These are phyloP conservation scores for Neoscytalidium dimidiatum DNA, from an alignment of 2,329 filamentous ascomycete species.

Conservation along the genomic window DNA sequence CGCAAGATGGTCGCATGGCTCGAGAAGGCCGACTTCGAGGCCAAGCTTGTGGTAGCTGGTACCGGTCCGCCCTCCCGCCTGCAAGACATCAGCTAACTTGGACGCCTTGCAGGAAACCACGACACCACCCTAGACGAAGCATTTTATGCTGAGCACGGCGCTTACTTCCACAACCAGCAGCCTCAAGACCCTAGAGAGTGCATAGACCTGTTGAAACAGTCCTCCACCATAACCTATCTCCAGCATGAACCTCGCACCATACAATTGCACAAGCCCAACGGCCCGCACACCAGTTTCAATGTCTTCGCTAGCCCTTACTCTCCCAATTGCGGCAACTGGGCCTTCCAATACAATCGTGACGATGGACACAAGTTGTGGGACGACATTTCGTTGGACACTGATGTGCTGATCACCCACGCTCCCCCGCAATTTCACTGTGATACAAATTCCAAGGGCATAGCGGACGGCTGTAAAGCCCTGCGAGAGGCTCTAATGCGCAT, in stretches of 20 bases:
- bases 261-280: slow-evolving; percentile 54
- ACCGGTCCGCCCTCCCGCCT: neutral
- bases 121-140: slow-evolving; percentile 69
- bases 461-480: slow-evolving; percentile 62
- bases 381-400: slow-evolving; percentile 60
- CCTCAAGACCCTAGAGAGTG: slow-evolving; percentile 58
- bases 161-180: slow-evolving; percentile 58
- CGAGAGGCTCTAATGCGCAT: slow-evolving; percentile 60
- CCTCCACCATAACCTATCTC: slow-evolving; percentile 64
- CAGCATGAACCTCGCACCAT: slow-evolving; percentile 59
- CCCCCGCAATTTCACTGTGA: slow-evolving; percentile 65
- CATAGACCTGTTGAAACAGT: slow-evolving; percentile 51
- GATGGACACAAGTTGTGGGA: slow-evolving; percentile 57
- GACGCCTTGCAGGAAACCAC: slow-evolving; percentile 63
- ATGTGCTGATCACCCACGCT: slow-evolving; percentile 72
- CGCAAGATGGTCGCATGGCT: slow-evolving; percentile 67
- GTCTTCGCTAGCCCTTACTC: slow-evolving; percentile 73
- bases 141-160: slow-evolving; percentile 59
- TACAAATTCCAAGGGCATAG: slow-evolving; percentile 28
- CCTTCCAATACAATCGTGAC: slow-evolving; percentile 62
- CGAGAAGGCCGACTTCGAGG: slow-evolving; percentile 66
- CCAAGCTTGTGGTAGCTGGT: slow-evolving; percentile 72
- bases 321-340: slow-evolving; percentile 60
- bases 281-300: slow-evolving; percentile 62
- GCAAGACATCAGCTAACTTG: slow-evolving; percentile 14